phyloP scores from a whole-genome alignment of 1,139 yeast genomes.

The Magnusiomyces paraingens region DNA sequence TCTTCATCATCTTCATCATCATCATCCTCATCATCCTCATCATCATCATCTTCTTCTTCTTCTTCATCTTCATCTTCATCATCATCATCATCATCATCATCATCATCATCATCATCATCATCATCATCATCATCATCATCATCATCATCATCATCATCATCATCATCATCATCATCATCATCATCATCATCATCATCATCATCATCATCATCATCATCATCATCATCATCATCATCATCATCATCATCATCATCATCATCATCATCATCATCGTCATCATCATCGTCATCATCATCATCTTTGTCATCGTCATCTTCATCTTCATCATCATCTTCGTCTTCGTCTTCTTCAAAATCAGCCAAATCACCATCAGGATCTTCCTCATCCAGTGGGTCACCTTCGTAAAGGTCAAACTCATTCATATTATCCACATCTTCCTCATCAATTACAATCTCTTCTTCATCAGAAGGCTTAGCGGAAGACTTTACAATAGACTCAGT shows the following conservation, averaged over 20 bases:
- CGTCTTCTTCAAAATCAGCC: background rate
- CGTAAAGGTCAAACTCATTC: background rate
- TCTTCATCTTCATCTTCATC: slow-evolving; percentile 22
- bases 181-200: background rate
- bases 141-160: slow-evolving; percentile 32
- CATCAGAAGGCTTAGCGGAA: background rate
- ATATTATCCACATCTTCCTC: background rate
- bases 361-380: background rate
- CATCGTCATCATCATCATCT: background rate
- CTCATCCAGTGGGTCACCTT: no score
- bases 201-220: background rate
- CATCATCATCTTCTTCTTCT: slow-evolving; percentile 21
- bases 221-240: background rate
- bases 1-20: slow-evolving; percentile 22
- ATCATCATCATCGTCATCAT: background rate
- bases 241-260: background rate
- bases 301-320: no score
- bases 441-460: background rate
- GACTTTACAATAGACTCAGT: background rate
- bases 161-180: background rate
- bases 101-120: slow-evolving; percentile 7
- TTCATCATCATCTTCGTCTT: no score
- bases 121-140: slow-evolving; percentile 22
- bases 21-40: slow-evolving; percentile 26
- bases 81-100: slow-evolving; percentile 32